Conservation (phyloP, 306 rosid genomes). For the Pyrus communis region DNA sequence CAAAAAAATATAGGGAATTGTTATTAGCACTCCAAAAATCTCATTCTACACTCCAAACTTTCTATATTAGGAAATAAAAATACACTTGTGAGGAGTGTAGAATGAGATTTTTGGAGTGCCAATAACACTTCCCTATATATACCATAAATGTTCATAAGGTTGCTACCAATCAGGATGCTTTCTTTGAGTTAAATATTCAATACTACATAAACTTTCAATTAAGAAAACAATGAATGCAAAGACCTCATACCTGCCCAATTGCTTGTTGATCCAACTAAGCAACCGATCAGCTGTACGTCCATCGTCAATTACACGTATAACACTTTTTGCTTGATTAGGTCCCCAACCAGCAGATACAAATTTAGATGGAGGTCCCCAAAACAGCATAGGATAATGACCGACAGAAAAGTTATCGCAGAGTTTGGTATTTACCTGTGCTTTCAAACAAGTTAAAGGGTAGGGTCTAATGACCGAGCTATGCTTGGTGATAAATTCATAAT, state of each 20-base stretch:
- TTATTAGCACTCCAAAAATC: too few relatives aligned
- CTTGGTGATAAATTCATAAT: neutral
- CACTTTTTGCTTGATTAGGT: slow-evolving; percentile 66
- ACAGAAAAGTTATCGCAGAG: slow-evolving; percentile 93
- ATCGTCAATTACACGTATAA: slow-evolving; percentile 48
- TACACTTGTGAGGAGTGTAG: too few relatives aligned
- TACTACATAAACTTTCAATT: neutral
- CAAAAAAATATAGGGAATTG: neutral
- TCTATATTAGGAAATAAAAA: too few relatives aligned
- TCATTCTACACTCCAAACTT: too few relatives aligned
- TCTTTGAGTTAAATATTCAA: neutral
- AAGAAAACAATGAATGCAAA: slow-evolving; percentile 17
- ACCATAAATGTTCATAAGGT: too few relatives aligned
- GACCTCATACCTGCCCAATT: slow-evolving; percentile 68
- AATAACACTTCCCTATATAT: too few relatives aligned
- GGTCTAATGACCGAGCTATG: slow-evolving; percentile 32
- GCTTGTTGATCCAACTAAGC: slow-evolving; percentile 84
- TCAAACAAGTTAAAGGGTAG: slow-evolving; percentile 47
- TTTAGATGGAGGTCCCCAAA: slow-evolving; percentile 86
- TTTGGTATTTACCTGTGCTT: slow-evolving; percentile 92
- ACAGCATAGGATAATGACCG: slow-evolving; percentile 88
- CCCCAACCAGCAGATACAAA: slow-evolving; percentile 73
- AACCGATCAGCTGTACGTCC: slow-evolving; percentile 72
- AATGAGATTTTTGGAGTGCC: too few relatives aligned
- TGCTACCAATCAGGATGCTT: neutral